These are phyloP conservation scores for Fusarium subtropicale DNA, from an alignment of 2,329 filamentous ascomycete genomes.

Conservation along the genomic window DNA sequence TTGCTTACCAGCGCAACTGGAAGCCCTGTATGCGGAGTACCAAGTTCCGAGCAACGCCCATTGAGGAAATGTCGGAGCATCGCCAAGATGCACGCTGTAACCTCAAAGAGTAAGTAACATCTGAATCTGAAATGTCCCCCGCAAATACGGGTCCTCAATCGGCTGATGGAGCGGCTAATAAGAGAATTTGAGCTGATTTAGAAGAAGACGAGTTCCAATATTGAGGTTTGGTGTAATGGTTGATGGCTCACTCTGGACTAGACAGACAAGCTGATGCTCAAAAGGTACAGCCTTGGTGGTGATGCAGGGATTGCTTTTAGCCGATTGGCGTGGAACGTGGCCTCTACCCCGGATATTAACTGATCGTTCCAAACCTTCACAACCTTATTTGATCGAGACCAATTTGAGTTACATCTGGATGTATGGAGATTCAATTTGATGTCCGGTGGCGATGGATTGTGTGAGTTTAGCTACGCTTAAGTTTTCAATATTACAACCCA, in stretches of 20 bases:
- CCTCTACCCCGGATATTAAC: not conserved
- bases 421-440: not conserved
- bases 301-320: not conserved
- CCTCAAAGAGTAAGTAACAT: slow-evolving; percentile 13
- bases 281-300: too few species aligned
- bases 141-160: not conserved
- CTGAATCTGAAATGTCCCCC: not conserved
- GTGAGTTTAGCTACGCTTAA: not conserved
- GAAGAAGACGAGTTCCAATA: not conserved
- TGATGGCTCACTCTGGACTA: not conserved
- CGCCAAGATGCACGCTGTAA: not conserved
- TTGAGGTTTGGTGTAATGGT: not conserved
- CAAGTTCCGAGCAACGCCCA: slow-evolving; percentile 26
- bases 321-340: not conserved
- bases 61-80: slow-evolving; percentile 34
- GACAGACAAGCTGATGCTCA: not conserved
- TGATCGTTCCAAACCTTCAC: not conserved
- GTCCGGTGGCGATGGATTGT: not conserved
- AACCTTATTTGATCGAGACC: slow-evolving; percentile 1
- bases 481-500: not conserved
- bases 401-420: not conserved
- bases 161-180: slow-evolving; percentile 2
- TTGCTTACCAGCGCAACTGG: not conserved
- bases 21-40: slow-evolving; percentile 16
- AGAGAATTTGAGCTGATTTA: not conserved